phyloP scores from a whole-genome alignment of 2,329 filamentous ascomycete genomes.

The Periglandula ipomoeae region DNA sequence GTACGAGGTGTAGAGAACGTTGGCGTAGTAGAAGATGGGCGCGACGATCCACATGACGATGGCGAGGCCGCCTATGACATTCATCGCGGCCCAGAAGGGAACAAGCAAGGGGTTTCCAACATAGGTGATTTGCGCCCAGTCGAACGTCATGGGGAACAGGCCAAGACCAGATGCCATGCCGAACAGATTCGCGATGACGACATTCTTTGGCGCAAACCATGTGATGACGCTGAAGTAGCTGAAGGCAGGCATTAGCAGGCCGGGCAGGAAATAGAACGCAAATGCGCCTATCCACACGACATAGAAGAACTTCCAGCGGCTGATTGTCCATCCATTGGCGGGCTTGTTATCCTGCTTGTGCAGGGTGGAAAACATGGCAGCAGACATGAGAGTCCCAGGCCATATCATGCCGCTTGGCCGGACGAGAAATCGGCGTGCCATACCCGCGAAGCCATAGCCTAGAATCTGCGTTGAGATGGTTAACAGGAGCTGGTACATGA shows the following conservation, averaged over 20 bases:
- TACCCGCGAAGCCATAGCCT: conserved; percentile 77
- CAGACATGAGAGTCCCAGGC: conserved; percentile 81
- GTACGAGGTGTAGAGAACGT: conserved; percentile 71
- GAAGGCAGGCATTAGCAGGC: conserved; percentile 71
- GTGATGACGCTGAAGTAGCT: conserved; percentile 86
- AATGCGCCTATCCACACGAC: conserved; percentile 63
- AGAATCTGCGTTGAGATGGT: conserved; percentile 81
- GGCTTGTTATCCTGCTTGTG: conserved; percentile 77
- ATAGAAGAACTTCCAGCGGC: conserved; percentile 77
- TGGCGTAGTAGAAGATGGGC: conserved; percentile 71
- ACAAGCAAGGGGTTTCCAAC: conserved; percentile 79
- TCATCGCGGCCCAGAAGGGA: conserved; percentile 79
- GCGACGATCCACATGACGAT: conserved; percentile 80
- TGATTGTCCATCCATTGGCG: conserved; percentile 75
- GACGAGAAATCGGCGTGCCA: conserved; percentile 73
- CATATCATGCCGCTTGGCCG: conserved; percentile 85
- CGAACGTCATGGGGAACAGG: conserved; percentile 77
- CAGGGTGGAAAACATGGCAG: conserved; percentile 79
- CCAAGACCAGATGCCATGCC: conserved; percentile 78
- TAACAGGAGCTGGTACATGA: conserved; percentile 71
- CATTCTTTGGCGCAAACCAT: conserved; percentile 79
- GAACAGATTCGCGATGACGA: conserved; percentile 80
- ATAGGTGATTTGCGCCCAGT: conserved; percentile 85
- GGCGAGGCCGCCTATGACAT: conserved; percentile 71
- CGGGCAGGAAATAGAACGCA: conserved; percentile 76